phyloP scores from a whole-genome alignment of 169 alveolate species.

The Eimeria sp. region DNA sequence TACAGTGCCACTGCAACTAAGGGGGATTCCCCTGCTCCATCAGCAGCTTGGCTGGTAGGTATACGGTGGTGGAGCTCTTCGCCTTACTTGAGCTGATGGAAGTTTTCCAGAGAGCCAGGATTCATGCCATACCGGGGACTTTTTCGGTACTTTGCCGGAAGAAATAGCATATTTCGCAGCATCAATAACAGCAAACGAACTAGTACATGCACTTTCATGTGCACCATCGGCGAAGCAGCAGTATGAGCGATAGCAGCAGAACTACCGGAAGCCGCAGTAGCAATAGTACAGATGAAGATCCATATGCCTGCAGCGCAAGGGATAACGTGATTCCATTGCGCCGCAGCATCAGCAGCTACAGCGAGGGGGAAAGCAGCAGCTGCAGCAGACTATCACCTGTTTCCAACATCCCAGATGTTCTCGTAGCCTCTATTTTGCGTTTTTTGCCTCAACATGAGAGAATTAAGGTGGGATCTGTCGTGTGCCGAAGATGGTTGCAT shows the following conservation, averaged over 20 bases:
- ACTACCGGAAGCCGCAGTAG: constrained; percentile 42
- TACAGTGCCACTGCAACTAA: not conserved
- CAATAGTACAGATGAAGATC: not conserved
- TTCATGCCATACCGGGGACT: constrained; percentile 5
- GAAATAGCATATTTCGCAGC: constrained; percentile 2
- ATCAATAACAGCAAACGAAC: not conserved
- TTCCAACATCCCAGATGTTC: constrained; percentile 42
- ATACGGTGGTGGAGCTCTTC: not conserved
- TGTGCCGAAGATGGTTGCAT: constrained; percentile 61
- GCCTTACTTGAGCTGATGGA: not conserved
- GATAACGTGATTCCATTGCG: not conserved
- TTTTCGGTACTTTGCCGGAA: not conserved
- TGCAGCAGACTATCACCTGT: not conserved
- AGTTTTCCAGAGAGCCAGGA: not conserved
- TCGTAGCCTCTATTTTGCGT: constrained; percentile 44
- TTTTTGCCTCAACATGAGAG: constrained; percentile 47
- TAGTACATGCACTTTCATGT: not conserved
- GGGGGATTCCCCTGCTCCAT: not conserved
- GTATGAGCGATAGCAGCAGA: constrained; percentile 61
- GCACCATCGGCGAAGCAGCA: constrained; percentile 29
- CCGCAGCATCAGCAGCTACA: constrained; percentile 41
- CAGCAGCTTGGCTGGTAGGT: not conserved
- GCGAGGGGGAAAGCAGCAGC: constrained; percentile 14
- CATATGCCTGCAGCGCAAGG: constrained; percentile 10
- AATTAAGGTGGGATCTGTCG: constrained; percentile 44